phyloP scores from a whole-genome alignment of 2,329 filamentous ascomycete genomes.

The Aspergillus clavatus region DNA sequence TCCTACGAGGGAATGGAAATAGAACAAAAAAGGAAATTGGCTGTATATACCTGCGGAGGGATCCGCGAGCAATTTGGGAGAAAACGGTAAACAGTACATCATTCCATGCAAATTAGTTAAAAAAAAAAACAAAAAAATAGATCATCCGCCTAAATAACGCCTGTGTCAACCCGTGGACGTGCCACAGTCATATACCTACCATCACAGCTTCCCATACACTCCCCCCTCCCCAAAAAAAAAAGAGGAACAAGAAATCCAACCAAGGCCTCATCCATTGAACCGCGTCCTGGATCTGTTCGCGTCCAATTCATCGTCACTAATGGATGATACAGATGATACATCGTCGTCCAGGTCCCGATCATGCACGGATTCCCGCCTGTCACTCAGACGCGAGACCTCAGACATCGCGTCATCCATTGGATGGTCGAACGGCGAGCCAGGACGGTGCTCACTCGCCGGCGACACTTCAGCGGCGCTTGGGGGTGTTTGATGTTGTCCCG shows the following conservation, averaged over 20 bases:
- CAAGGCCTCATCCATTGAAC: neutral
- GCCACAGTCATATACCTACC: too few species aligned
- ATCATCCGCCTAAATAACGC: too few species aligned
- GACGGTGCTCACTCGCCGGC: conserved; percentile 3
- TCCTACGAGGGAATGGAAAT: neutral
- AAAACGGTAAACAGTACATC: too few species aligned
- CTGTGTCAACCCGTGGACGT: too few species aligned
- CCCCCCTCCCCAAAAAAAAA: too few species aligned
- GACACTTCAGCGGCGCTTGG: conserved; percentile 1
- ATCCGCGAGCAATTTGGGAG: too few species aligned
- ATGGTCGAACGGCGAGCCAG: conserved; percentile 22
- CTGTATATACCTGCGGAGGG: neutral
- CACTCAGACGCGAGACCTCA: conserved; percentile 21
- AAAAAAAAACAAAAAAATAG: neutral
- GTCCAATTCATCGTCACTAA: neutral
- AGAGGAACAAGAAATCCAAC: neutral
- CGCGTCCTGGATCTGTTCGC: neutral
- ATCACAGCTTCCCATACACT: too few species aligned
- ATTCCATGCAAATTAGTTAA: too few species aligned
- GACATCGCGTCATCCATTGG: conserved; percentile 24
- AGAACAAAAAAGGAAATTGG: neutral
- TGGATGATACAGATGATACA: conserved; percentile 30
- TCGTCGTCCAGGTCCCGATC: conserved; percentile 24
- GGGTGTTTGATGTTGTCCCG: neutral
- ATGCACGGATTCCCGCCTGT: conserved; percentile 2